Evolutionary conservation across 139 green algal genomes (phyloP), one percentile per base, ranked within the genome.

Genomic region (Volvox africanus): DNA sequence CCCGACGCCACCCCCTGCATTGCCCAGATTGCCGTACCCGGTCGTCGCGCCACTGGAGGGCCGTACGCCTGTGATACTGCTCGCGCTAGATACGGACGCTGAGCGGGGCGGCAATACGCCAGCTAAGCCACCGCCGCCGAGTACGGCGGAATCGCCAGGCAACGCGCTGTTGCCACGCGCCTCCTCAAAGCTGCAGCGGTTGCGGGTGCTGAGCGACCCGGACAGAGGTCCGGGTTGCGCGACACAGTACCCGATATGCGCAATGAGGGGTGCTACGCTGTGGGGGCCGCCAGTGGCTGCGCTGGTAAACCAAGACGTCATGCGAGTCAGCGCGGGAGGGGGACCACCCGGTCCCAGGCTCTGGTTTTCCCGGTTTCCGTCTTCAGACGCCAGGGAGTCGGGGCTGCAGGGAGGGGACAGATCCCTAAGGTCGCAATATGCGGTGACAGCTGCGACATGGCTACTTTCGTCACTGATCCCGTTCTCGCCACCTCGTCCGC

Each of bases 211-310:
- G 80, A 86, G 80, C 26, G 50, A 71, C 21, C 44, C 11, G 24
- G 36, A 37, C 36, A 67, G 78, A 22, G 37, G 78, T 24, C 50
- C 50, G 11, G 80, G 50, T 28, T 61, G 81, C 61, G 30, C 61
- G 13, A 87, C 61, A 14, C 50, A 77, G 81, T 87, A 87, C 2
- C 81, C 81, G 61, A 87, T 76, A n/a, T 87, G 81, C 37, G 81
- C 81, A 14, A 17, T 61, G 55, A 87, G 30, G 2, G 81, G 81
- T 12, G 65, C 65, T 2, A 12, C 65, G 44, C 44, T 55, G 44
- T 55, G 5, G 44, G 44, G 44, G 44, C 44, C 44, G 9, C 5
- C 44, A 55, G 44, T 55, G 44, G 44, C 44, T 55, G 44, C 67
- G 22, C 67, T 12, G 67, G 14, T 28, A 12, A 28, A 75, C 67